Base-by-base conservation (phyloP, 352 stramenopile genomes). In the Paralagenidium karlingii region DNA sequence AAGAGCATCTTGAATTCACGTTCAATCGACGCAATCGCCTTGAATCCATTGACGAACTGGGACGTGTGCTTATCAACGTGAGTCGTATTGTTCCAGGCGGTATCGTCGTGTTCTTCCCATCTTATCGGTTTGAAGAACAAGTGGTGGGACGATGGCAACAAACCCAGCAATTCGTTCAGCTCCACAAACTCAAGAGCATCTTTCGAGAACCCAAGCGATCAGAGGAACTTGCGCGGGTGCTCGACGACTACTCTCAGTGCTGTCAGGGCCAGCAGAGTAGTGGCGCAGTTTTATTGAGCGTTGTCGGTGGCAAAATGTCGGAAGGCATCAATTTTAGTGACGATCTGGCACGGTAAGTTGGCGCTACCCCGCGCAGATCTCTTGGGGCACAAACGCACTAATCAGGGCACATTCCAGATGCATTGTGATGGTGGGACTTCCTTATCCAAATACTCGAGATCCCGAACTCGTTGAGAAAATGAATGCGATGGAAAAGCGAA, bases 251-350 rank as follows among this genome's bases (percentile, higher is more conserved):
- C 54, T 93, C 88, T 13, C 52, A 58, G 10, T 63, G 67, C 5
- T 87, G 78, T 40, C 39, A 21, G 16, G 22, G 30, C 7, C 7
- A 36, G 7, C 7, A 36, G 22, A 26, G 10, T 26, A 48, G 61
- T 31, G 84, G 82, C 7, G 89, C 82, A 0, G 53, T 97, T 31
- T 54, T 99, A 2, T 75, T 99, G 13, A 98, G 87, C 46, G 95
- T 99, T 0, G 92, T 99, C 20, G 95, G 95, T 10, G 96, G 95
- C 0, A 99, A 99, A 64, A 96, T 99, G 73, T 98, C 87, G 3
- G 96, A 99, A 76, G 96, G 96, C 20, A 99, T 99, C 63, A 99
- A 99, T 53, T 99, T 99, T 59, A 96, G 78, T 45, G 89, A 99
- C 53, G 94, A 99, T 7, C 76, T 99, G 41, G 96, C 94, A 19